Base-by-base conservation (phyloP, 78 protist species). In the Speleostelium caveatum region DNA sequence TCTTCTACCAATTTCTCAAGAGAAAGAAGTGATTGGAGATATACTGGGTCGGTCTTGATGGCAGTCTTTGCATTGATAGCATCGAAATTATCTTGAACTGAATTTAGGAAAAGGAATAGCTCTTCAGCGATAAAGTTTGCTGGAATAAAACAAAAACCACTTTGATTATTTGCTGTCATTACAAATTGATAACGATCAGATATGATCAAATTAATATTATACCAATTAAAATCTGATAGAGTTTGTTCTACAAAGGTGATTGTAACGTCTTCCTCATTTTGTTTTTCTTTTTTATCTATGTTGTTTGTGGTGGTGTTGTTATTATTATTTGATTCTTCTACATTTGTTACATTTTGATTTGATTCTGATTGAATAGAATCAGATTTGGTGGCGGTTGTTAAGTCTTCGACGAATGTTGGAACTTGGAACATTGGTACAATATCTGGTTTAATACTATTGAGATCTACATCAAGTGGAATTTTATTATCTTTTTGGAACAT, bases 121-220 rank as follows among this genome's bases (percentile, higher is more conserved):
- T 83, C 91, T 17, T 41, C 30, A 2, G 67, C 91, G 0, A 17
- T 22, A 41, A 83, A 83, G 79, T 83, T 71, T 39, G 63, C 24
- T 69, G 91, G 91, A 32, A 83, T 69, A 24, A 83, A 83, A 42
- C 62, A 32, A 24, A 58, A 83, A 26, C 78, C 91, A 12, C 26
- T 36, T 17, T 67, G 45, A 58, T 60, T 61, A 17, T 83, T 75
- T 22, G 67, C 49, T 17, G 80, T 51, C 33, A 69, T 59, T 42
- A 83, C 69, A 73, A 83, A 83, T 67, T 69, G 59, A 32, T 83
- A 83, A 63, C 56, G 91, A 69, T 83, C 91, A 1, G 91, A 83
- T 33, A 83, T 53, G 42, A 83, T 58, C 39, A 83, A 41, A 51
- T 83, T 35, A 22, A 83, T 69, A 7, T 69, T 69, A 24, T 33